A percentile compares a stretch with the other conserved stretches of the same genome.
phyloP scores from a whole-genome alignment of 345 rosid genomes.

The Murraya koenigii region DNA sequence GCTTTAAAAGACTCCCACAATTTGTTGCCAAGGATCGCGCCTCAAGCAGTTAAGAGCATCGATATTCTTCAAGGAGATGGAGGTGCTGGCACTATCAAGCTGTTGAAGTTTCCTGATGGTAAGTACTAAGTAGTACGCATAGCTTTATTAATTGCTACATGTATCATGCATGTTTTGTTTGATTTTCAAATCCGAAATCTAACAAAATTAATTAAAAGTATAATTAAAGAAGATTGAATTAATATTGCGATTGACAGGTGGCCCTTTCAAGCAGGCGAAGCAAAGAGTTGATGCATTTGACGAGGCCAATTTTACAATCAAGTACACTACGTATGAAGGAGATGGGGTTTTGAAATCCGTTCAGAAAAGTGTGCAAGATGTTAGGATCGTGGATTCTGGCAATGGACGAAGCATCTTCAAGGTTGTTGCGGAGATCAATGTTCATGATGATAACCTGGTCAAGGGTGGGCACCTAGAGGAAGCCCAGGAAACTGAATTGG shows the following conservation, averaged over 20 bases:
- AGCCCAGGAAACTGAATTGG: not conserved
- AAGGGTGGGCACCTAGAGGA: constrained; percentile 22
- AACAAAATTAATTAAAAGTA: too few relatives aligned
- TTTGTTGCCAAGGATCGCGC: constrained; percentile 22
- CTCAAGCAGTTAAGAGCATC: constrained; percentile 24
- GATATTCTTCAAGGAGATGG: constrained; percentile 32
- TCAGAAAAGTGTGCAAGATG: not conserved
- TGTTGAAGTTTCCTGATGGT: constrained; percentile 24
- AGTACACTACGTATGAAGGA: not conserved
- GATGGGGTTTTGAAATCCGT: not conserved
- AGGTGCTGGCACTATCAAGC: constrained; percentile 35
- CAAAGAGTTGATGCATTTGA: not conserved
- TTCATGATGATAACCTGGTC: constrained; percentile 20
- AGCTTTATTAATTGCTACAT: too few relatives aligned
- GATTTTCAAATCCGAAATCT: too few relatives aligned
- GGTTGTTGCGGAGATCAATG: constrained; percentile 2
- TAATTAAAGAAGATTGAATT: too few relatives aligned
- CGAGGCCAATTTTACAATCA: not conserved
- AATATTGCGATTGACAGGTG: too few relatives aligned
- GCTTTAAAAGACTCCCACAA: constrained; percentile 2
- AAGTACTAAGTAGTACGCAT: too few relatives aligned
- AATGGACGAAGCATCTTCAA: constrained; percentile 23
- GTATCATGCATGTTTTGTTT: too few relatives aligned
- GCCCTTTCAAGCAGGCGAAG: not conserved
- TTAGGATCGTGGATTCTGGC: not conserved